Conservation (phyloP, 805 yeast species). For the Saturnispora kantuleensis region DNA sequence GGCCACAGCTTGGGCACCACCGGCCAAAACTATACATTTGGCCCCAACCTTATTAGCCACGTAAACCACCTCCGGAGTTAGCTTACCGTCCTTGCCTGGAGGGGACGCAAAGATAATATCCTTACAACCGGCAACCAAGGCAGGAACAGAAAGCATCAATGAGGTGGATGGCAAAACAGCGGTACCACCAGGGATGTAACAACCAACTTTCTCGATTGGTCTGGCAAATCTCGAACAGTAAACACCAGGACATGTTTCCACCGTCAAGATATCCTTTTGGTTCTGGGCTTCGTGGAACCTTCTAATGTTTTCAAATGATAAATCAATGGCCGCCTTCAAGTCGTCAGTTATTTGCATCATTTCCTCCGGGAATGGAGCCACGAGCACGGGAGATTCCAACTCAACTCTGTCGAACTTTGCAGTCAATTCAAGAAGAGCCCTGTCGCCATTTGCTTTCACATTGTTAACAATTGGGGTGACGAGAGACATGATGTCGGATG, state of each 20-base stretch:
- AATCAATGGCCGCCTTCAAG: conserved; percentile 75
- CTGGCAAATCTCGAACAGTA: conserved; percentile 89
- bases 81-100: conserved; percentile 83
- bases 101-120: conserved; percentile 93
- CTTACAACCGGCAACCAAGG: conserved; percentile 93
- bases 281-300: conserved; percentile 92
- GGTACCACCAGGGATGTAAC: conserved; percentile 97
- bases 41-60: conserved; percentile 97
- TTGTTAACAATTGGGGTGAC: conserved; percentile 82
- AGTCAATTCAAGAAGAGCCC: conserved; percentile 80
- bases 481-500: conserved; percentile 84
- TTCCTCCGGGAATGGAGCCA: conserved; percentile 80
- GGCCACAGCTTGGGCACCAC: conserved; percentile 99
- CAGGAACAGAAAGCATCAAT: conserved; percentile 97
- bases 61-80: conserved; percentile 95
- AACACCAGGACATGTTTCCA: conserved; percentile 93
- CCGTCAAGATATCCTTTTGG: conserved; percentile 59
- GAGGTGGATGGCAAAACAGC: conserved; percentile 98
- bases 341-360: conserved; percentile 64
- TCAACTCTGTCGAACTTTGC: conserved; percentile 83
- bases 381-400: conserved; percentile 60
- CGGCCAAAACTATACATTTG: conserved; percentile 80
- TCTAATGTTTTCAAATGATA: conserved; percentile 79
- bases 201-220: conserved; percentile 89
- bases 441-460: conserved; percentile 73